Percentiles rank a stretch among this genome's conserved stretches.
Evolutionary conservation across 2,329 filamentous ascomycete genomes (phyloP).

Genomic region (Fragosphaeria purpurea): DNA sequence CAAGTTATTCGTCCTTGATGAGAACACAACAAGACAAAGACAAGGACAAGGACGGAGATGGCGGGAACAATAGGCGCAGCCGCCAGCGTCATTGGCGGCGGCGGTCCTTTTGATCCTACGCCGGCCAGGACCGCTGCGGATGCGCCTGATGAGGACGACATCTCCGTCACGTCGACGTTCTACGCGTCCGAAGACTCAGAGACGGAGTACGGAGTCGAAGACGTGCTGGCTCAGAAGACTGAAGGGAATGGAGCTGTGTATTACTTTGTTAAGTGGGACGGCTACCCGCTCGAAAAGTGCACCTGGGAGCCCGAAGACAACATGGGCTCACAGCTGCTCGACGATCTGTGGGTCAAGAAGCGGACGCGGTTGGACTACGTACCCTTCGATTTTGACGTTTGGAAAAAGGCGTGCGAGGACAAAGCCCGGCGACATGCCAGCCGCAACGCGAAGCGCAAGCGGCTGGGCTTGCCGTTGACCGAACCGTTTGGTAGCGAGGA

Average conservation of each 20-base stretch:
- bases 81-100: too few species aligned
- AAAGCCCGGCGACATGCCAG: conserved; percentile 29
- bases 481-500: conserved; percentile 6
- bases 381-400: conserved; percentile 29
- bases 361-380: conserved; percentile 24
- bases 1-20: too few species aligned
- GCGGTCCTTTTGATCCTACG: too few species aligned
- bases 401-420: conserved; percentile 19
- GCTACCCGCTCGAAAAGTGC: conserved; percentile 44
- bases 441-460: conserved; percentile 34
- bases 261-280: conserved; percentile 57
- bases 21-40: too few species aligned
- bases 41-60: too few species aligned
- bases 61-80: too few species aligned
- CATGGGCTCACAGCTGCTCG: conserved; percentile 28
- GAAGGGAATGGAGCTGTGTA: conserved; percentile 22
- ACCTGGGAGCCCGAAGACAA: conserved; percentile 46
- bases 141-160: conserved; percentile 29
- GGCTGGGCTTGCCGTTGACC: conserved; percentile 25
- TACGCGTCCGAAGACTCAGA: conserved; percentile 24
- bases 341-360: conserved; percentile 30
- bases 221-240: conserved; percentile 37
- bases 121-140: conserved; percentile 2
- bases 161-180: conserved; percentile 48
- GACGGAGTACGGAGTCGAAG: conserved; percentile 44